Base-by-base conservation (phyloP, 2,329 filamentous ascomycete genomes). In the Xylaria multiplex region DNA sequence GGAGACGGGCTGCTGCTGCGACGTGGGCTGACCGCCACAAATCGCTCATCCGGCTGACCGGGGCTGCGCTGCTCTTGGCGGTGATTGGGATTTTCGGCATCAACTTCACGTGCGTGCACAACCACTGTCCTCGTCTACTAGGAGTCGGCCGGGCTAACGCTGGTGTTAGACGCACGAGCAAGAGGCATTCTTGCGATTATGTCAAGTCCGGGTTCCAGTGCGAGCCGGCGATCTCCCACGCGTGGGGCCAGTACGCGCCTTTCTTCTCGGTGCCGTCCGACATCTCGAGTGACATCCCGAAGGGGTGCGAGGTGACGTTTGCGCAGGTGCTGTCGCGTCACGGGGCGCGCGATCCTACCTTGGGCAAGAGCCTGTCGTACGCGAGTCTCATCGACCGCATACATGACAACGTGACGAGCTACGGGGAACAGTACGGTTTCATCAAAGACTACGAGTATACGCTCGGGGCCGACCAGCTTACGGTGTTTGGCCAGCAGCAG, bases 201-300 rank as follows among this genome's bases (percentile, higher is more conserved):
- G 78, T 85, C 42, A 75, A 83, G 48, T 69, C 81, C 43, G 90
- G 90, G 65, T 91, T 89, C 77, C 84, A 86, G 69, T 93, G 91
- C 78, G 82, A 84, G 54, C 78, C 85, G 3, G 77, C 85, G 37
- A 84, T 90, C 50, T 87, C 88, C 1, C 90, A 88, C 70, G 85
- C 83, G 62, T 97, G 93, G 93, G 94, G 93, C 62, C 93, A 95
- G 77, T 97, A 97, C 78, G 91, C 93, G 19, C 92, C 93, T 1
- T 96, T 89, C 80, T 97, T 92, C 79, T 85, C 90, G 0, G 90
- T 94, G 0, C 85, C 89, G 6, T 93, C 91, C 1, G 82, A 86
- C 2, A 86, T 93, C 57, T 81, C 87, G 16, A 72, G 83, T 6
- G 81, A 82, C 7, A 80, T 91, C 0, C 93, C 93, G 0, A 71